Base-by-base conservation (phyloP, 345 rosid species). In the Salix caprea region DNA sequence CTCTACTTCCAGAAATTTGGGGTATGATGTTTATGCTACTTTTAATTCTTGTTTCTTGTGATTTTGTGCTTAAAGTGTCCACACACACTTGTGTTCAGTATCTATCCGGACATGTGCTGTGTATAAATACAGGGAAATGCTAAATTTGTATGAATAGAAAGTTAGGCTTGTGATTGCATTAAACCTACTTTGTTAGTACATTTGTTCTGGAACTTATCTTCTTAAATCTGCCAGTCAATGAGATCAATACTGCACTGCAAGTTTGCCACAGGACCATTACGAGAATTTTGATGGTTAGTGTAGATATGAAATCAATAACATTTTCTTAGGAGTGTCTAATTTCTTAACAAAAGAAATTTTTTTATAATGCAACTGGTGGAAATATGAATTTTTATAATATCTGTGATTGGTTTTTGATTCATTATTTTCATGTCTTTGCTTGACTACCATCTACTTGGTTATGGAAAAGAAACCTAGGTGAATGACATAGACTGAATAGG, bases 1-100 rank as follows among this genome's bases (percentile, higher is more conserved):
- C 71, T 73, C 54, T 84, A 72, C 81, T 87, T 88, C 78, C 82
- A 76, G 82, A 84, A 82, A 71, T 79, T 76, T 81, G 87, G 91
- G 86, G 91, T 88, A 84, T 76, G 90, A 73, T 61, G n/a, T 76
- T 9, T 37, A 44, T 26, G 16, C 14, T 70, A 44, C 19, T 24
- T 48, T 24, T 18, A 7, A 10, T 66, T 28, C 65, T 79, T 40
- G 60, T 62, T 4, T 46, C 44, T 21, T 70, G 36, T 16, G 12
- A 48, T 30, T 54, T 40, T 54, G 16, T 24, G 26, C 14, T 7
- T 8, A 52, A 64, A 65, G 19, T 9, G 39, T 26, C n/a, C 18
- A 72, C 68, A 72, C n/a, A 10, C 23, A 24, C n/a, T 42, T 66
- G 40, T 46, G 52, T 1, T 15, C 52, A 13, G 52, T 46, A 44